Evolutionary conservation across 2,329 filamentous ascomycete species (phyloP).

Genomic region (Xylariaceae sp.): DNA sequence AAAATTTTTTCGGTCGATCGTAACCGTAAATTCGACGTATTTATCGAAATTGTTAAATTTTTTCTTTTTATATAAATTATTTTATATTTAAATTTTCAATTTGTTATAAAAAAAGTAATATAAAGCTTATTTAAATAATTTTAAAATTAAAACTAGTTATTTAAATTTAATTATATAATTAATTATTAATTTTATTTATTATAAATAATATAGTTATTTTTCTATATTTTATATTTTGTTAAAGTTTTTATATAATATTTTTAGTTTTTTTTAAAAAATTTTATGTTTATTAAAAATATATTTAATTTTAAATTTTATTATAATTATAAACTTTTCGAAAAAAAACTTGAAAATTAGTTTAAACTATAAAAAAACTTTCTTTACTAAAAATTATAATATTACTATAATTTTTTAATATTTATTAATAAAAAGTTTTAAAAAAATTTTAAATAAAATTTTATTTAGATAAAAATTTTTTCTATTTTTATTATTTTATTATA

Average conservation of each 20-base stretch:
- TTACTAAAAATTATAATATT: background rate
- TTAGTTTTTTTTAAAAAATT: background rate
- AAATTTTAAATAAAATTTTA: background rate
- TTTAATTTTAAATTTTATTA: too few relatives aligned
- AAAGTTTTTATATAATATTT: background rate
- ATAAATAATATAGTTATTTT: background rate
- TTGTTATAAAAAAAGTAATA: background rate
- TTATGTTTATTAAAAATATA: too few relatives aligned
- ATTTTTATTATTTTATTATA: background rate
- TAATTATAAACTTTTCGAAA: too few relatives aligned
- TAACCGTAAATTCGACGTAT: background rate
- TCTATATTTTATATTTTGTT: background rate
- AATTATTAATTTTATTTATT: background rate
- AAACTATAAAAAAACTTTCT: background rate
- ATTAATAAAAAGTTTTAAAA: background rate
- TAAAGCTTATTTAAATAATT: background rate
- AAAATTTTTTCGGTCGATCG: background rate
- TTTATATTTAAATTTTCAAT: background rate
- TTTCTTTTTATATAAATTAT: background rate
- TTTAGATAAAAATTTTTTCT: background rate
- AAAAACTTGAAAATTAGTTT: background rate
- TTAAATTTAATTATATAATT: background rate
- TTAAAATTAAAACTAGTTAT: background rate
- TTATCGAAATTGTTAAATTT: background rate
- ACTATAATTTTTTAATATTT: background rate